These are phyloP conservation scores for Thermomucor indicae-seudaticae DNA, from an alignment of 371 early-diverging fungal genomes.

Conservation along the genomic window DNA sequence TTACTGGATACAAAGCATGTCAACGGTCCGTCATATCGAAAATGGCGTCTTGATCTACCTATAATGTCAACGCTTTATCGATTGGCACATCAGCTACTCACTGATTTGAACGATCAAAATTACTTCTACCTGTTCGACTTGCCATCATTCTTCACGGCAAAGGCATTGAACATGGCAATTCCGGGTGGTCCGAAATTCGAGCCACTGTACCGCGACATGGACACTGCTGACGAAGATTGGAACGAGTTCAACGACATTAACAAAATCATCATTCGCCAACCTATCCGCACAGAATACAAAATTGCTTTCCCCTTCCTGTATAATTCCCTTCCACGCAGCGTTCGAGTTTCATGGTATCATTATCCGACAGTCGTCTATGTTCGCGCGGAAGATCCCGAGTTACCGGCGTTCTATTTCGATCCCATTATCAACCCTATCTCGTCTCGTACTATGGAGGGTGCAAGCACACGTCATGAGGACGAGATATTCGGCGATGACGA, in stretches of 20 bases:
- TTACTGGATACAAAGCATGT: conserved; percentile 81
- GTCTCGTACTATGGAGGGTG: conserved; percentile 64
- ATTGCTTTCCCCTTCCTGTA: conserved; percentile 98
- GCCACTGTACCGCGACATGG: conserved; percentile 92
- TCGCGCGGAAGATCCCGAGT: conserved; percentile 90
- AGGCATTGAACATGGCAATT: conserved; percentile 97
- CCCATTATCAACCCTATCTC: conserved; percentile 96
- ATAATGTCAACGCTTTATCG: conserved; percentile 94
- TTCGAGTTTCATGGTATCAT: conserved; percentile 92
- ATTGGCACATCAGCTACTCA: conserved; percentile 88
- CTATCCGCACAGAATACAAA: conserved; percentile 97
- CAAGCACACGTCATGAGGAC: conserved; percentile 68
- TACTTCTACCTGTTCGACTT: conserved; percentile 96
- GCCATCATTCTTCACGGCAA: conserved; percentile 94
- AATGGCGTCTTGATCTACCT: conserved; percentile 90
- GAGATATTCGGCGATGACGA: conserved; percentile 84
- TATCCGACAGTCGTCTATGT: conserved; percentile 88
- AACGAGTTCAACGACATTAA: conserved; percentile 99
- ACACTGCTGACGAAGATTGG: conserved; percentile 98
- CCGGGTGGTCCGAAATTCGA: conserved; percentile 99
- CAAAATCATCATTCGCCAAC: conserved; percentile 98
- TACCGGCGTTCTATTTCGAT: conserved; percentile 97
- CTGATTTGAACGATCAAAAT: conserved; percentile 92
- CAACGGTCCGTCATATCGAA: conserved; percentile 87
- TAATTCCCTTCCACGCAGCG: conserved; percentile 93